Evolutionary conservation across 2,329 filamentous ascomycete species (phyloP).

Genomic region (Byssothecium circinans): DNA sequence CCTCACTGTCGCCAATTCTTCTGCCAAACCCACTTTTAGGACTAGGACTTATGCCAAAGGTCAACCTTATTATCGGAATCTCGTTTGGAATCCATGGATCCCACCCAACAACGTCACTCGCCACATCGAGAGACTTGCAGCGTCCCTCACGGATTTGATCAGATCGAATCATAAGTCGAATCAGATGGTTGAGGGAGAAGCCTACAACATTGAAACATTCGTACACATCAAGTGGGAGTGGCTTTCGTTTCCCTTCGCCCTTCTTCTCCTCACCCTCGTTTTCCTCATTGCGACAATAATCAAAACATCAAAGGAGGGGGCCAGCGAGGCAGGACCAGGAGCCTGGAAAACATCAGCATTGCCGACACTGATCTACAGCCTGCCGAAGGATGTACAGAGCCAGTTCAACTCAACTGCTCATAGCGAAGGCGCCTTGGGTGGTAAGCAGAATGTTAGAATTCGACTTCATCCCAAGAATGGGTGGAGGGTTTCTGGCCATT

Average conservation of each 20-base stretch:
- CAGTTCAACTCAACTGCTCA: conserved; percentile 17
- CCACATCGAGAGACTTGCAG: too few relatives aligned
- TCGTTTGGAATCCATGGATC: neutral
- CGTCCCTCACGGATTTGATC: too few relatives aligned
- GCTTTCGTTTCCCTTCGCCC: conserved; percentile 26
- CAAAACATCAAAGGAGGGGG: conserved; percentile 19
- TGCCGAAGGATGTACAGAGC: conserved; percentile 24
- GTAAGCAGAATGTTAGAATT: conserved; percentile 24
- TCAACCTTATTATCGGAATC: neutral
- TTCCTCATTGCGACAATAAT: conserved; percentile 31
- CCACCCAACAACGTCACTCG: too few relatives aligned
- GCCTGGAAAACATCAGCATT: conserved; percentile 39
- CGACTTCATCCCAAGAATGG: conserved; percentile 17
- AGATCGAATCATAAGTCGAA: too few relatives aligned
- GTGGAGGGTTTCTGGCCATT: conserved; percentile 25
- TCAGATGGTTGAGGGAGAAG: too few relatives aligned
- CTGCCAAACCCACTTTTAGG: neutral
- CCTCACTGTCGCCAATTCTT: conserved; percentile 1
- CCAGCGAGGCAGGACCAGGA: conserved; percentile 1
- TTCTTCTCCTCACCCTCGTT: conserved; percentile 21
- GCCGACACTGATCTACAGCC: conserved; percentile 29
- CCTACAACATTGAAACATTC: conserved; percentile 15
- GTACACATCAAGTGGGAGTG: conserved; percentile 27
- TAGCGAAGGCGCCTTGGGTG: too few relatives aligned
- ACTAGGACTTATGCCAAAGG: neutral